Base-by-base conservation (phyloP, 805 yeast species). In the Zygoascus biomembranicola region DNA sequence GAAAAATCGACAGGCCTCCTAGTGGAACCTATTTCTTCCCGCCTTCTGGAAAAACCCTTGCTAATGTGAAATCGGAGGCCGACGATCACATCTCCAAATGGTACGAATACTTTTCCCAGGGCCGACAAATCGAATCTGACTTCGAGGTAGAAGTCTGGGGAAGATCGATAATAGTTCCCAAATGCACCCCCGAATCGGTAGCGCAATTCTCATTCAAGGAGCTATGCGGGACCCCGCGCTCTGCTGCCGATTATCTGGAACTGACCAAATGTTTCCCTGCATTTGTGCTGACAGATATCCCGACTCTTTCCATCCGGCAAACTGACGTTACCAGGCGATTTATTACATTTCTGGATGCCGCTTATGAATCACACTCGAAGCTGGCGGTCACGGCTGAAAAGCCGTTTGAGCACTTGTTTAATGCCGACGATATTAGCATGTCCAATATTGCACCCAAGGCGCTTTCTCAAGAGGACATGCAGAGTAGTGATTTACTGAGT, bases 321-420 rank as follows among this genome's bases (percentile, higher is more conserved):
- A 78, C 96, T 58, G 97, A 94, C 63, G 78, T 84, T 59, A 88
- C 90, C 23, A 77, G 98, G 64, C 75, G 99, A 61, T 92, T 94
- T 65, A 94, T 94, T 67, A 94, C 96, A 0, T 94, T 94, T 62
- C 70, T 94, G 52, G 99, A 94, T 68, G 97, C 99, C 0, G 95
- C 90, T 3, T 94, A 94, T 67, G 98, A 94, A 68, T 85, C 85
- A 52, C 90, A 88, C 61, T 87, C 95, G 9, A 78, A 90, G 63
- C 71, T 94, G 14, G 96, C 96, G 1, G 92, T 90, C 35, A 89
- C 97, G 0, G 85, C 90, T 0, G 96, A 87, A 1, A 90, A 90
- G 9, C 85, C 89, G 20, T 92, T 90, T 65, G 81, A 82, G 46
- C 85, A 85, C 55, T 77, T 94, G 49, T 90, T 94, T 68, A 95